Conservation (phyloP, 177 flowering plant species). For the Vitis hybrid region DNA sequence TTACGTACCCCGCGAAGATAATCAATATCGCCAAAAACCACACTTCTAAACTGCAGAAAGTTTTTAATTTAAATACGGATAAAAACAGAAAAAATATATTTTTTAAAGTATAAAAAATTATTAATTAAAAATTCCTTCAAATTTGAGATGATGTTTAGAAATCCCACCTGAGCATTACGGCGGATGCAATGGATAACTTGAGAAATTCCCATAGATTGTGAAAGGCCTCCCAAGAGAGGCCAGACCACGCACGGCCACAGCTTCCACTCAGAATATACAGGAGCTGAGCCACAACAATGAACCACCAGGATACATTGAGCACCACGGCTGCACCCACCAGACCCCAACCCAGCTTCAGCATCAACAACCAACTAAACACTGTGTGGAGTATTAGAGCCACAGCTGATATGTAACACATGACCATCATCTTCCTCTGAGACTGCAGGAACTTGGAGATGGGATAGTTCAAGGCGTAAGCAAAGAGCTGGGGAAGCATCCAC, state of each 20-base stretch:
- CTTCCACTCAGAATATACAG: conserved; percentile 45
- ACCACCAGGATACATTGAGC: conserved; percentile 55
- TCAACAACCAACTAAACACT: conserved; percentile 59
- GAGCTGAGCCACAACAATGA: conserved; percentile 50
- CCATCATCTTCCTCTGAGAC: conserved; percentile 68
- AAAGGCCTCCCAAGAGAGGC: conserved; percentile 63
- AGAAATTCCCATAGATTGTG: conserved; percentile 53
- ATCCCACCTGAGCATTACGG: conserved; percentile 10
- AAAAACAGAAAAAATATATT: too few relatives aligned
- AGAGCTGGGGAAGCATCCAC: conserved; percentile 70
- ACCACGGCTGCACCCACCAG: conserved; percentile 60
- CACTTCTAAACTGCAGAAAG: too few relatives aligned
- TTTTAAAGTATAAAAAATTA: too few relatives aligned
- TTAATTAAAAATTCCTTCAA: too few relatives aligned
- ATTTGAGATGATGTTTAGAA: too few relatives aligned
- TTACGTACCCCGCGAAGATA: too few relatives aligned
- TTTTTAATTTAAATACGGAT: too few relatives aligned
- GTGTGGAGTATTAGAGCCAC: conserved; percentile 47
- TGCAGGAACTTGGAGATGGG: conserved; percentile 67
- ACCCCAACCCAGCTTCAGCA: conserved; percentile 55
- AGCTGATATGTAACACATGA: conserved; percentile 53
- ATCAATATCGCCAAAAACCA: too few relatives aligned
- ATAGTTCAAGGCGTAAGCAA: conserved; percentile 59
- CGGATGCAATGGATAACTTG: conserved; percentile 58
- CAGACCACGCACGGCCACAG: conserved; percentile 60